Evolutionary conservation across 352 stramenopile genomes (phyloP).

Genomic region (Phytophthora ramorum): DNA sequence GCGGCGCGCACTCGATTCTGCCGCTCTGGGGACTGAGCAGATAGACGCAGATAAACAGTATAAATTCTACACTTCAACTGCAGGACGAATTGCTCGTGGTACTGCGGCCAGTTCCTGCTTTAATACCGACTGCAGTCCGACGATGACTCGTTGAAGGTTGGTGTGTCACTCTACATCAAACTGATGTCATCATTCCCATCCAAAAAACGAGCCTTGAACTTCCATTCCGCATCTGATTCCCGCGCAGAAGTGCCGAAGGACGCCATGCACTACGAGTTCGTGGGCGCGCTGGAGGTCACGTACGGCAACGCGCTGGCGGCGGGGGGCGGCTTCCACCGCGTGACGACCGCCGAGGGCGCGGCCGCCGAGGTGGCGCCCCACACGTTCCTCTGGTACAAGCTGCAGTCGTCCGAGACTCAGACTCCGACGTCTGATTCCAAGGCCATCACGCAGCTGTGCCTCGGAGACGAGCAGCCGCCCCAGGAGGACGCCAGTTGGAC

Average conservation of each 20-base stretch:
- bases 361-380: slow-evolving; percentile 81
- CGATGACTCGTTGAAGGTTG: no score
- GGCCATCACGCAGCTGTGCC: slow-evolving; percentile 64
- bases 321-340: slow-evolving; percentile 82
- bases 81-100: no score
- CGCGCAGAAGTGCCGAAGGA: no score
- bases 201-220: slow-evolving; percentile 5
- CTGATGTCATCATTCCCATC: no score
- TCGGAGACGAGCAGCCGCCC: slow-evolving; percentile 43
- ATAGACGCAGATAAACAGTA: slow-evolving; percentile 8
- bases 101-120: no score
- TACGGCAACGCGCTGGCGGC: slow-evolving; percentile 87
- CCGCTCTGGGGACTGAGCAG: slow-evolving; percentile 27
- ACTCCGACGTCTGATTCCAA: slow-evolving; percentile 8
- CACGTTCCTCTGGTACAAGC: slow-evolving; percentile 90
- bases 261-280: slow-evolving; percentile 77
- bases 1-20: slow-evolving; percentile 59
- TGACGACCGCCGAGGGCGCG: slow-evolving; percentile 74
- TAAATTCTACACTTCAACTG: no score
- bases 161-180: no score
- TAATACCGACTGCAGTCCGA: no score
- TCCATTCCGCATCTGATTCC: slow-evolving; percentile 18
- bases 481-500: slow-evolving; percentile 40
- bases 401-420: slow-evolving; percentile 25
- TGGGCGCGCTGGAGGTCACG: slow-evolving; percentile 81